Base-by-base conservation (phyloP, 2,329 filamentous ascomycete species). In the Hypoxylon rubiginosum region DNA sequence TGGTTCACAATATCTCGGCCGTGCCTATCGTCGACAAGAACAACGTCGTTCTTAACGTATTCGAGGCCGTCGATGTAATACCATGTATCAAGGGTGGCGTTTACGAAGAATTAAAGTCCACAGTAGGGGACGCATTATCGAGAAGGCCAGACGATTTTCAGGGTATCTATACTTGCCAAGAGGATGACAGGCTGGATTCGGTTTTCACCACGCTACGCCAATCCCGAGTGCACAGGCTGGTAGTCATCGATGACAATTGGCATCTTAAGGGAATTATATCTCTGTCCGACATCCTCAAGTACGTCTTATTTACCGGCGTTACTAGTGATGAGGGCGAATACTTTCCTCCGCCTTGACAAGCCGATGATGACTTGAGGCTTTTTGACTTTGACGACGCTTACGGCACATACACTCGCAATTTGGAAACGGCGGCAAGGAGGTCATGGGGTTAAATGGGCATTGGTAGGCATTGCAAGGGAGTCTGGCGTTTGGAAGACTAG, bases 171-270 rank as follows among this genome's bases (percentile, higher is more conserved):
- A 98, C 95, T 0, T 99, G 96, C 82, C 93, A 91, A 49, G 86
- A 96, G 68, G 91, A 97, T 67, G 96, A 99, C 79, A 90, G 94
- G 59, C 86, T 99, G 53, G 95, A 97, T 77, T 95, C 94, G 10
- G 96, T 99, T 72, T 98, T 98, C 78, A 94, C 97, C 79, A 98
- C 96, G 0, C 92, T 99, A 72, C 92, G 95, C 71, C 97, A 95
- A 81, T 97, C 94, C 49, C 88, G 97, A 66, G 95, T 99, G 28
- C 96, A 99, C 80, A 88, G 96, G 68, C 85, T 99, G 70, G 91
- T 98, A 61, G 91, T 99, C 52, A 92, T 99, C 62, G 94, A 99
- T 79, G 94, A 97, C 71, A 88, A 94, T 56, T 93, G 90, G 77
- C 90, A 90, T 72, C 88, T 99, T 59, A 92, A 91, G 78, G 96